These are phyloP conservation scores for Pseudocercospora ulei DNA, from an alignment of 2,329 filamentous ascomycete species.

Conservation along the genomic window DNA sequence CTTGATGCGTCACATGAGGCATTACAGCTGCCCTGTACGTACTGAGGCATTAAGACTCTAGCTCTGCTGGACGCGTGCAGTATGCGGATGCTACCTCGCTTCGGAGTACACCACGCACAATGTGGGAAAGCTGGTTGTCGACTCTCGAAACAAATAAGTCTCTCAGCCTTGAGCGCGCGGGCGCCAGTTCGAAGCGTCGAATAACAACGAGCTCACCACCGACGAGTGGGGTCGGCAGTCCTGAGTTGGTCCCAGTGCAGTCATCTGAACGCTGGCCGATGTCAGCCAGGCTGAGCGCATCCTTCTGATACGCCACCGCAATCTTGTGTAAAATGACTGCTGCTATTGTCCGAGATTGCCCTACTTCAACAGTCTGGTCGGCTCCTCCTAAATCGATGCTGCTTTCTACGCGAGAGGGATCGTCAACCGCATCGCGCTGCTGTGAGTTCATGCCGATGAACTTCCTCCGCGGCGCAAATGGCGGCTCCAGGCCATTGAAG, in stretches of 20 bases:
- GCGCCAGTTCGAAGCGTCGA: slow-evolving; percentile 29
- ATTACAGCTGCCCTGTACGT: slow-evolving; percentile 5
- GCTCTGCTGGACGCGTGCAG: neutral
- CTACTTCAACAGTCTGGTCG: slow-evolving; percentile 32
- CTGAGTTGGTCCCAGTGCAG: slow-evolving; percentile 21
- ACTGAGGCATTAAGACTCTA: slow-evolving; percentile 12
- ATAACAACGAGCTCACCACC: slow-evolving; percentile 31
- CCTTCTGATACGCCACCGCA: slow-evolving; percentile 14
- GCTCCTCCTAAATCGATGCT: slow-evolving; percentile 29
- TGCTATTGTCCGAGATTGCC: slow-evolving; percentile 30
- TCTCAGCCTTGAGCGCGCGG: slow-evolving; percentile 29
- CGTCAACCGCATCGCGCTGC: slow-evolving; percentile 25
- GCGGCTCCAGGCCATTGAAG: slow-evolving; percentile 24
- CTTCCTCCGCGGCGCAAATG: slow-evolving; percentile 27
- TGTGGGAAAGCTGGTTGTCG: slow-evolving; percentile 5
- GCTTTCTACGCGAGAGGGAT: slow-evolving; percentile 27
- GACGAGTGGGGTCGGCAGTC: slow-evolving; percentile 23
- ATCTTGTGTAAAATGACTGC: slow-evolving; percentile 20
- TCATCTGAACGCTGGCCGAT: slow-evolving; percentile 21
- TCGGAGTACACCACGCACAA: neutral
- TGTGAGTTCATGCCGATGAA: slow-evolving; percentile 29
- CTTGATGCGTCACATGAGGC: slow-evolving; percentile 6
- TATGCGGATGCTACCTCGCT: neutral
- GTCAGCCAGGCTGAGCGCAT: slow-evolving; percentile 20
- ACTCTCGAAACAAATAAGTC: slow-evolving; percentile 21